Percentiles rank a stretch among this genome's conserved stretches.
Conservation (phyloP, 2,329 filamentous ascomycete genomes). For the Cytospora chrysosperma region DNA sequence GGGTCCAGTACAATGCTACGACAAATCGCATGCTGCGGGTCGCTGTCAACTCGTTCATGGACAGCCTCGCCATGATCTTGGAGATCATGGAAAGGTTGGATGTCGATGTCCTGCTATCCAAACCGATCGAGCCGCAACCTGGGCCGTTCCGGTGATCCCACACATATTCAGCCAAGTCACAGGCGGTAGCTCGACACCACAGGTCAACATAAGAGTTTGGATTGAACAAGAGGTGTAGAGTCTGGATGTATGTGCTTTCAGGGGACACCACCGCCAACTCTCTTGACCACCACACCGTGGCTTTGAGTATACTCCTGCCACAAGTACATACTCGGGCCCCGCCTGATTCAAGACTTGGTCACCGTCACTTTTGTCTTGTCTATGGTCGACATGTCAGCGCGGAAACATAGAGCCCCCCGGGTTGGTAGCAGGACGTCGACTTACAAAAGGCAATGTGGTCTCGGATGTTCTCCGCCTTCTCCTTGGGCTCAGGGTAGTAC, state of each 20-base stretch:
- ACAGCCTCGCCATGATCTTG: conserved; percentile 78
- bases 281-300: background rate
- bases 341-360: conserved; percentile 15
- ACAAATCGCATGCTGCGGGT: conserved; percentile 97
- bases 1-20: conserved; percentile 77
- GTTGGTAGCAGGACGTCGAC: conserved; percentile 28
- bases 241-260: background rate
- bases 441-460: conserved; percentile 59
- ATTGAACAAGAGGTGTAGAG: background rate
- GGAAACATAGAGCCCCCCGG: conserved; percentile 1
- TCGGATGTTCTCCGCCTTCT: conserved; percentile 50
- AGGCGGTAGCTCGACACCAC: background rate
- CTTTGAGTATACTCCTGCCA: background rate
- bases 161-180: conserved; percentile 8
- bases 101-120: conserved; percentile 66
- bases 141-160: conserved; percentile 16
- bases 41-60: conserved; percentile 94
- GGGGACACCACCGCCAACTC: background rate
- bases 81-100: conserved; percentile 91
- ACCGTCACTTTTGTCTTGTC: conserved; percentile 38
- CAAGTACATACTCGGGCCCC: background rate
- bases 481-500: conserved; percentile 54
- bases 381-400: conserved; percentile 19
- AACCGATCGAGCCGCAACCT: conserved; percentile 13
- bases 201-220: background rate